Conservation (phyloP, 805 yeast species). For the Maudiozyma saulgeensis region DNA sequence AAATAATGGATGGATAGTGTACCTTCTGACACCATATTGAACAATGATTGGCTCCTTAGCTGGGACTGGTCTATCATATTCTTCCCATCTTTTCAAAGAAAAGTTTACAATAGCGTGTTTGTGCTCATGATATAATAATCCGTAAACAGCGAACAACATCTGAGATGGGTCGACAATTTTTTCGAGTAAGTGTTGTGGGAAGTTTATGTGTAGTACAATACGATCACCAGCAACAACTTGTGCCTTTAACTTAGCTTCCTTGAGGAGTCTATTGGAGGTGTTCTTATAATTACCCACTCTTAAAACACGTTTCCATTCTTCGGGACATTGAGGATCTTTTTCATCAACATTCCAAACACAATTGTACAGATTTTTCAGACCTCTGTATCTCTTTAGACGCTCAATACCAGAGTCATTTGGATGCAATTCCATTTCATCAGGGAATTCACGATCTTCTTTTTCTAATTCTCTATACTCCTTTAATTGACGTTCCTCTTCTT, state of each 20-base stretch:
- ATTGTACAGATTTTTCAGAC: conserved; percentile 70
- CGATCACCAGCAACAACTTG: conserved; percentile 54
- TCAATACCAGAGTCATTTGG: conserved; percentile 72
- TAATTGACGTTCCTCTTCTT: conserved; percentile 76
- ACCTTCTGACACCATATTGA: conserved; percentile 90
- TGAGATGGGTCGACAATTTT: conserved; percentile 35
- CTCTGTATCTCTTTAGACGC: conserved; percentile 70
- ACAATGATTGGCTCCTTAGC: conserved; percentile 73
- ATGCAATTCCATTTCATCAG: conserved; percentile 83
- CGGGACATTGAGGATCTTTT: conserved; percentile 63
- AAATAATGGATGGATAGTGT: conserved; percentile 71
- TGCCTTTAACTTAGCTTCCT: conserved; percentile 42
- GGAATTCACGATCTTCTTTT: conserved; percentile 82
- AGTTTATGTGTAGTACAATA: conserved; percentile 49
- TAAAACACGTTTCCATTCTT: conserved; percentile 65
- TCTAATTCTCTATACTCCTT: conserved; percentile 57
- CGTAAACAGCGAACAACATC: conserved; percentile 56
- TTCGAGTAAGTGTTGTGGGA: conserved; percentile 41
- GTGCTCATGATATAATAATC: conserved; percentile 77
- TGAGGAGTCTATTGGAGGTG: conserved; percentile 57
- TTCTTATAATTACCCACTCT: conserved; percentile 70
- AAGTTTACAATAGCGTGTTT: conserved; percentile 76
- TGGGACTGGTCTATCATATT: conserved; percentile 73
- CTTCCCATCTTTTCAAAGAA: conserved; percentile 81
- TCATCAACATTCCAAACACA: conserved; percentile 87